Base-by-base conservation (phyloP, 2,329 filamentous ascomycete genomes). In the Ophioceras dolichostomum region DNA sequence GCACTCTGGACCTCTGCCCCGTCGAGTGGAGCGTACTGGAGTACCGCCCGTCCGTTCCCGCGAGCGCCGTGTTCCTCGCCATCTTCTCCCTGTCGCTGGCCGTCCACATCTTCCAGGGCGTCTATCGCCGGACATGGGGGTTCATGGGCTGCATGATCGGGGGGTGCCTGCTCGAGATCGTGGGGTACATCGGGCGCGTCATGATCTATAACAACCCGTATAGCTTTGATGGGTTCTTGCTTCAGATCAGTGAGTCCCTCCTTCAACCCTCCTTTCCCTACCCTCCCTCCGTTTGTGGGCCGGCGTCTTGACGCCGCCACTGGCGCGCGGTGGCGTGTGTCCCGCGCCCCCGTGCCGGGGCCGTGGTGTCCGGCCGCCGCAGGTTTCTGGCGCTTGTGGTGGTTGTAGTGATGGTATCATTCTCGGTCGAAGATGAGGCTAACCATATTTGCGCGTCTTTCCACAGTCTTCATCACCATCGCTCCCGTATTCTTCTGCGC, bases 141-240 rank as follows among this genome's bases (percentile, higher is more conserved):
- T 73, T 67, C 50, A 63, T 63, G 55, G 45, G 46, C 9, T 64
- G 61, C 41, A 73, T 81, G 63, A 46, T 73, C 5, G 48, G 65
- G 14, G 78, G 78, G 31, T 74, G 68, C 44, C 29, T 68, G 6
- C 59, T 64, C 34, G 76, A 79, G 47, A 63, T 79, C 10, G 49
- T 79, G 24, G 79, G 79, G n/a, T 83, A 83, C 44, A 54, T 59
- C 2, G 79, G 75, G 3, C 65, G 79, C 9, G 59, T 79, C 35
- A 50, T 75, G 47, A 57, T 77, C 40, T 65, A 68, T 43, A 42
- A 65, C 32, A 70, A 81, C 46, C 73, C 75, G 0, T 82, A 76
- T 48, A 60, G 51, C 32, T 68, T 76, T 49, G 49, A 50, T 10
- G 72, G 66, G 6, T 83, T 83, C 50, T 65, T 81, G 50, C 65